Conservation (phyloP, 148 eudicot species). For the Selenicereus undatus region DNA sequence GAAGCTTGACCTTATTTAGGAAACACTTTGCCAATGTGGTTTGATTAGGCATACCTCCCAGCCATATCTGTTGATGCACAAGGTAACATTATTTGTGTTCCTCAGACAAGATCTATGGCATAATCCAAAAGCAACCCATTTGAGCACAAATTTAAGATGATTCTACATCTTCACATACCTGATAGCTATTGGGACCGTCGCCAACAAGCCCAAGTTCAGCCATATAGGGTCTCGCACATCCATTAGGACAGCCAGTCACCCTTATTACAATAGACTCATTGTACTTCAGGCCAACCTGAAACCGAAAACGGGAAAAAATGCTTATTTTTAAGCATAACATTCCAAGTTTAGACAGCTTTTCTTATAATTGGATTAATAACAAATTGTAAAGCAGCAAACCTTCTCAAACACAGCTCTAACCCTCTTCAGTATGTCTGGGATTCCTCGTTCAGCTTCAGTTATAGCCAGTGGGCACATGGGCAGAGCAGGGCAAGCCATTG, state of each 20-base stretch:
- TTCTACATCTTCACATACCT: conserved; percentile 40
- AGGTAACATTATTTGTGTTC: not conserved
- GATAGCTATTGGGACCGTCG: conserved; percentile 98
- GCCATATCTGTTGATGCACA: conserved; percentile 63
- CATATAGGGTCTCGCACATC: conserved; percentile 99
- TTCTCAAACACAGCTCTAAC: conserved; percentile 86
- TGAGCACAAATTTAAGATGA: not conserved
- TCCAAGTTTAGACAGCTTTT: conserved; percentile 1
- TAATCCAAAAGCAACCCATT: not conserved
- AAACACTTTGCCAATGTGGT: conserved; percentile 60
- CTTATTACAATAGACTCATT: conserved; percentile 78
- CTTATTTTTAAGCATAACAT: conserved; percentile 15
- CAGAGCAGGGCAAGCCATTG: conserved; percentile 98
- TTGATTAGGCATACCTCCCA: conserved; percentile 96
- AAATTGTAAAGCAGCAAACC: conserved; percentile 37
- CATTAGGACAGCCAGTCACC: conserved; percentile 98
- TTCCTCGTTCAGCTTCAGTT: conserved; percentile 98
- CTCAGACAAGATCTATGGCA: not conserved
- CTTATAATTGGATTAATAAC: not conserved
- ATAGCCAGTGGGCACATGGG: conserved; percentile 97
- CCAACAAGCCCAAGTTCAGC: conserved; percentile 99
- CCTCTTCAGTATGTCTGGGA: conserved; percentile 85
- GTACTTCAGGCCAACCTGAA: conserved; percentile 84
- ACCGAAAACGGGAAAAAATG: not conserved
- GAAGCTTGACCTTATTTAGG: conserved; percentile 89